These are phyloP conservation scores for Neurospora sp. DNA, from an alignment of 495 filamentous ascomycete species.

Conservation along the genomic window DNA sequence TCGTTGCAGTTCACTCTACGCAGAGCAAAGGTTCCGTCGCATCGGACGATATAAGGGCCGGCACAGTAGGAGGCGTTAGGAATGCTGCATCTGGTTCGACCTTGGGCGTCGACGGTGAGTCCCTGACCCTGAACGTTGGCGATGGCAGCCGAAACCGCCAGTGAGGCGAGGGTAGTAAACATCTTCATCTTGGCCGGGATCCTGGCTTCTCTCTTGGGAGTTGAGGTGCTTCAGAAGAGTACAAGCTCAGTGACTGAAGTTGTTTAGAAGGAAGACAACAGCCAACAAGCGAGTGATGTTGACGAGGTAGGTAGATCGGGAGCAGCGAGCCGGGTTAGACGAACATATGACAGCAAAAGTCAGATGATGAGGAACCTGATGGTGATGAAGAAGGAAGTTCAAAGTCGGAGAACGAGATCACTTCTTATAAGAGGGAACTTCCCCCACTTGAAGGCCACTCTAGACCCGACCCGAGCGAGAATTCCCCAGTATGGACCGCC, in stretches of 20 bases:
- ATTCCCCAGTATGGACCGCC: not conserved
- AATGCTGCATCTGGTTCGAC: constrained; percentile 12
- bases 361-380: not conserved
- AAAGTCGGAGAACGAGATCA: not conserved
- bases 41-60: constrained; percentile 22
- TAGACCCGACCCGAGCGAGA: not conserved
- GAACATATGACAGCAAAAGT: not conserved
- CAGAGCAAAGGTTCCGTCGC: constrained; percentile 11
- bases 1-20: constrained; percentile 18
- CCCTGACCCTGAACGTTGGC: constrained; percentile 16
- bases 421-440: not conserved
- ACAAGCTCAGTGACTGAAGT: not conserved
- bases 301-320: not conserved
- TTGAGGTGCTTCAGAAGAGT: not conserved
- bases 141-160: constrained; percentile 17
- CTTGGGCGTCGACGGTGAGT: constrained; percentile 8
- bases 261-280: not conserved
- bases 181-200: constrained; percentile 18
- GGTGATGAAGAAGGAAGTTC: not conserved
- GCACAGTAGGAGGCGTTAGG: constrained; percentile 22
- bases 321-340: not conserved
- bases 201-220: not conserved
- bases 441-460: not conserved
- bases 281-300: not conserved
- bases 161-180: constrained; percentile 12